Evolutionary conservation across 257 asterid genomes (phyloP).

Genomic region (Thymus quinquecostatus): DNA sequence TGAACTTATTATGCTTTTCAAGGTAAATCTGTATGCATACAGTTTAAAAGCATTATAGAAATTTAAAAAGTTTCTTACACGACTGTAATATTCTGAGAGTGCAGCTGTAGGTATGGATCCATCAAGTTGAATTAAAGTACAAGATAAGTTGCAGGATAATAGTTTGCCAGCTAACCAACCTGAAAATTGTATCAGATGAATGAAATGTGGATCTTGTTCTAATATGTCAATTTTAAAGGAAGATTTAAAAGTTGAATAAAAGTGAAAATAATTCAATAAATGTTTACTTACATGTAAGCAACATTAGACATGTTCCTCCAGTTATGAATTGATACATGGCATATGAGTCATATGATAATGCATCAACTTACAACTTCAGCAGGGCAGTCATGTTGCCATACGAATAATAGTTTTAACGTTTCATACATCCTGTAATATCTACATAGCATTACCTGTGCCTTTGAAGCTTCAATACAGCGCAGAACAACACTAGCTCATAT

Average conservation of each 20-base stretch:
- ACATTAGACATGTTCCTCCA: slow-evolving; percentile 65
- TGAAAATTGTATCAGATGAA: too few species aligned
- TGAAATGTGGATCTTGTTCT: not conserved
- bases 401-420: slow-evolving; percentile 24
- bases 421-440: not conserved
- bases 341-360: slow-evolving; percentile 7
- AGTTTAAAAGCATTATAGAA: slow-evolving; percentile 20
- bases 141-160: too few species aligned
- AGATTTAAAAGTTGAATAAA: slow-evolving; percentile 9
- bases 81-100: slow-evolving; percentile 70
- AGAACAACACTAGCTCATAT: not conserved
- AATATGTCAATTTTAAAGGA: not conserved
- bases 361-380: slow-evolving; percentile 70
- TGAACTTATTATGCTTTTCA: slow-evolving; percentile 18
- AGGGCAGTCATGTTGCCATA: slow-evolving; percentile 70
- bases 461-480: too few species aligned
- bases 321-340: slow-evolving; percentile 45
- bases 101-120: slow-evolving; percentile 66
- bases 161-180: too few species aligned
- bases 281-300: slow-evolving; percentile 72
- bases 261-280: not conserved
- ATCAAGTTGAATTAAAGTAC: slow-evolving; percentile 34
- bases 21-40: not conserved
- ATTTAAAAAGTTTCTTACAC: slow-evolving; percentile 49
- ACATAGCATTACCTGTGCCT: too few species aligned